Evolutionary conservation across 352 stramenopile species (phyloP), one percentile per base, ranked within the genome.

Genomic region (Pythium scleroteichum): DNA sequence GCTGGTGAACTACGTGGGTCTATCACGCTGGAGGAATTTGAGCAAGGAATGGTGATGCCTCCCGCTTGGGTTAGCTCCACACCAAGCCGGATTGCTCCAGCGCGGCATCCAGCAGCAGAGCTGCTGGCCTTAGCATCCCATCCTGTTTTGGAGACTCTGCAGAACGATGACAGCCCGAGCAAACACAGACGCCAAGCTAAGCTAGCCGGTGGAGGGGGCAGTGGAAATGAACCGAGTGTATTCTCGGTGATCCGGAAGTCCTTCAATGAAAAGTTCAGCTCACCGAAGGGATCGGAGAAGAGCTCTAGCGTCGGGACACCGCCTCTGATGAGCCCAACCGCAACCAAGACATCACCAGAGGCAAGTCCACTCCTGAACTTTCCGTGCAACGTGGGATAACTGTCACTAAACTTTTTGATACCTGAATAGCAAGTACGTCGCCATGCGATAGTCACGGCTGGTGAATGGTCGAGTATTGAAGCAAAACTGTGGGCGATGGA

Each of bases 1-100:
- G 45, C 29, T 13, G 53, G 62, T 10, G 53, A 62, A 2, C 44
- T 33, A 3, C 53, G 52, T 6, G 53, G 29, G 0, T 72, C 64
- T 0, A 78, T 88, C 23, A 88, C 78, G 19, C 41, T 88, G 8
- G 79, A 88, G 38, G 76, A 92, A 20, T 90, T 89, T 64, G 78
- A 84, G 23, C 66, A 71, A 32, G 76, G 78, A 23, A 71, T 55
- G n/a, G 17, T 22, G 4, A 53, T 65, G 40, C 59, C 54, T 59
- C n/a, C 5, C 10, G 5, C 29, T 10, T 5, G 29, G 29, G 5
- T 5, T 35, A 35, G 29, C 5, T 10, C 29, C 29, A 10, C 29
- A 10, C 10, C 29, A 5, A 35, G 29, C 29, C 5, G 29, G 29
- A 35, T 35, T 35, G 29, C n/a, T n/a, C n/a, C n/a, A n/a, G n/a